Base-by-base conservation (phyloP, 1,139 yeast genomes). In the Debaryomyces fabryi region DNA sequence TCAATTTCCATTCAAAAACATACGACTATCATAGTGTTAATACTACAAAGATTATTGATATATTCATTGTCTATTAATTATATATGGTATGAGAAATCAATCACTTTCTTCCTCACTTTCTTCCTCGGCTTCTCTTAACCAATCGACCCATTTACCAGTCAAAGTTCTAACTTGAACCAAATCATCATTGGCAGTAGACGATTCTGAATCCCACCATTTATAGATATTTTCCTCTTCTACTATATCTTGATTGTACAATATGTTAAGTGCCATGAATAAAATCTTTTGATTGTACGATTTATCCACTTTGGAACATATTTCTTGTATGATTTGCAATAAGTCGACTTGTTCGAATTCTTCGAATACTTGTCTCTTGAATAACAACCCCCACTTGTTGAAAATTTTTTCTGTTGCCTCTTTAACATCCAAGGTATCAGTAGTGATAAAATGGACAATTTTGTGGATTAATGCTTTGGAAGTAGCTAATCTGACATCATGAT, bases 61-160 rank as follows among this genome's bases (percentile, higher is more conserved):
- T 12, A n/a, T 20, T 20, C 18, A 15, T 27, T 30, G 43, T 40
- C 43, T 40, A 40, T 40, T 40, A 30, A 29, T 15, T 40, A 40
- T 40, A 30, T 40, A 30, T 36, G 36, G 12, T 40, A 30, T 40
- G 27, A 18, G 25, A 12, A 30, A 18, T 34, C 34, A 47, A 35
- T 46, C 49, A 33, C 48, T 48, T 9, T 51, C 54, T 33, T 57
- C 59, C 8, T 64, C 69, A 37, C 65, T 58, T 20, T 70, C 76
- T 64, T 88, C 96, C 60, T 90, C 97, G 1, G 97, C 97, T 45
- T 83, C 88, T 60, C 81, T 78, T 49, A 93, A 78, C 97, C 97
- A 91, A 20, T 85, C 88, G 15, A 93, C 78, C 83, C 92, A 92
- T 65, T 85, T 86, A 12, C 72, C 79, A 3, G 89, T 81, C 54